Base-by-base conservation (phyloP, 306 rosid genomes). In the Vachellia collinsii region DNA sequence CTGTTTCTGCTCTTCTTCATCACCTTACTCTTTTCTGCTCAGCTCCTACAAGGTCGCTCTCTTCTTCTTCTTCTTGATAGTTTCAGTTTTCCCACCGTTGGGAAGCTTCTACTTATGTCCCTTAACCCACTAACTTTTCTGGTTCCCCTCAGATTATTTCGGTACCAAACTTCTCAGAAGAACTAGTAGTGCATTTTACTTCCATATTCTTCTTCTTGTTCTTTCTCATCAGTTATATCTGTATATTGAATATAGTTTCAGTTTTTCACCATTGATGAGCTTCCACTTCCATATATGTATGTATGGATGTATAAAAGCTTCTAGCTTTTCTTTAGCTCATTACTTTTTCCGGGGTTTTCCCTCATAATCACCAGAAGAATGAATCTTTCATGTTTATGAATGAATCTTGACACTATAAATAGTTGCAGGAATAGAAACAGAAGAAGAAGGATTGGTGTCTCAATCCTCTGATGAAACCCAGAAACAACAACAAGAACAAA, bases 361-460 rank as follows among this genome's bases (percentile, higher is more conserved):
- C 65, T 56, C 36, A 58, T 8, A 9, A 58, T 58, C 22, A n/a
- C 6, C 36, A n/a, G 34, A 22, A 38, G 43, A 38, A 39, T 65
- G 41, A 4, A 36, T 36, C 7, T 17, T 38, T 41, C 44, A 1
- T 16, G 13, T 7, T 37, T 67, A 50, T 67, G 13, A 61, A 29
- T 61, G 34, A 41, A 41, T 67, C 50, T 67, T 20, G 25, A 42
- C 38, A 44, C 56, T 70, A 11, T 69, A 6, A 22, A 41, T 68
- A 54, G 74, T 43, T 70, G 74, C 74, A 70, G 74, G 74, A 22
- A 44, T 43, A 20, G 74, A 70, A 70, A 13, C 37, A 43, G 74
- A 70, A 43, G 74, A 70, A 43, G 56, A 70, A 70, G 56, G 38
- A 70, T 22, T 56, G 74, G 51, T 20, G 22, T 68, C 73, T 68